Evolutionary conservation across 2,329 filamentous ascomycete species (phyloP), one percentile per base, ranked within the genome.

Genomic region (Colletotrichum sojae): DNA sequence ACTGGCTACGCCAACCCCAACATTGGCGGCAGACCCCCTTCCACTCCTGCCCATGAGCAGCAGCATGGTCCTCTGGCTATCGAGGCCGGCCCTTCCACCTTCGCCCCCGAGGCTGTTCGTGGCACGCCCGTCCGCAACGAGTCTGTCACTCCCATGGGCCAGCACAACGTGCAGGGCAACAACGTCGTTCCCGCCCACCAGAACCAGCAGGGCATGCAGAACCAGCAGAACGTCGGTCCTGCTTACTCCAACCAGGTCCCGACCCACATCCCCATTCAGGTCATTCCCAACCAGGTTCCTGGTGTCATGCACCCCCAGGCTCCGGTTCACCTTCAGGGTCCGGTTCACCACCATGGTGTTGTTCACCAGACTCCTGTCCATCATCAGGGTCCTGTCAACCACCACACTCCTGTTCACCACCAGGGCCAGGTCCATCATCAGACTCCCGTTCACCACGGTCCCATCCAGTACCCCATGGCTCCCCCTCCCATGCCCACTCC

Each of bases 1-100:
- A 58, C 8, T 18, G 45, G 9, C 27, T 40, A 31, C 15, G 51
- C 18, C 16, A 25, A 10, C 25, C 43, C 36, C 12, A 57, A 16
- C 60, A 63, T 63, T 36, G 46, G 52, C 3, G 55, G 55, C 43
- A 60, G 39, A 36, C 54, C 45, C 31, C 62, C 67, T 40, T 66
- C 67, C 18, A 69, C 67, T 46, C 67, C 67, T 43, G 67, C 51
- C 22, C 63, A 25, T 39, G 51, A 66, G 25, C 65, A 66, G 25
- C 65, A 53, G 25, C 51, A 55, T 39, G 63, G 49, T n/a, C 20
- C 36, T 48, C 56, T 66, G 13, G 55, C 67, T 27, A 69, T 69
- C 39, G 67, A 69, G 43, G 67, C 62, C 5, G 67, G 54, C 15
- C 59, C 64, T 18, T 4, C 61, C 25, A 43, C 18, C 31, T 27